Evolutionary conservation across 441 rosid genomes (phyloP).

Genomic region (Syzygium malaccense): DNA sequence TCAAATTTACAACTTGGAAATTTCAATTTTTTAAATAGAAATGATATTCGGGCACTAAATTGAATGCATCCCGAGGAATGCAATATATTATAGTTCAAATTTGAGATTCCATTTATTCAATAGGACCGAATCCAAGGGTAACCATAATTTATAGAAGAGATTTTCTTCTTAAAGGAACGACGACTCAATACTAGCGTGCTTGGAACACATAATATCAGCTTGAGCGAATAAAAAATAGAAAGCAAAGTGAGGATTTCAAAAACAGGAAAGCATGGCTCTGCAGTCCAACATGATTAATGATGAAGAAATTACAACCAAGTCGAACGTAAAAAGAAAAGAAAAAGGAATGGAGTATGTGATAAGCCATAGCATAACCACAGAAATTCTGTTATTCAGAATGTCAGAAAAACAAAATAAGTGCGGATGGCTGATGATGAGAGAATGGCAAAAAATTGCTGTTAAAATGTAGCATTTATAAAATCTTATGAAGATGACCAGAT

Average conservation of each 20-base stretch:
- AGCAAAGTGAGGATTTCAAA: not conserved
- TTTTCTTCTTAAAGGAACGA: not conserved
- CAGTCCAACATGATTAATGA: not conserved
- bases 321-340: no score
- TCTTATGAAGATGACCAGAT: not conserved
- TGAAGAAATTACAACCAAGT: no score
- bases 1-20: not conserved
- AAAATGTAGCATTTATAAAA: not conserved
- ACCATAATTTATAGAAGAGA: not conserved
- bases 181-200: not conserved
- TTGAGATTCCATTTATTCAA: not conserved
- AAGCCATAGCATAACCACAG: not conserved
- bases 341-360: not conserved
- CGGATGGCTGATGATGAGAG: not conserved
- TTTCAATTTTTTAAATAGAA: not conserved
- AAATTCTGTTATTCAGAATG: not conserved
- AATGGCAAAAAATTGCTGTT: not conserved
- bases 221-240: not conserved
- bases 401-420: not conserved
- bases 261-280: not conserved
- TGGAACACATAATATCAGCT: not conserved
- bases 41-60: not conserved
- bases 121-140: not conserved
- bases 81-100: not conserved
- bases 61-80: not conserved